These are phyloP conservation scores for Hypoxylon sp. DNA, from an alignment of 2,329 filamentous ascomycete genomes.

Conservation along the genomic window DNA sequence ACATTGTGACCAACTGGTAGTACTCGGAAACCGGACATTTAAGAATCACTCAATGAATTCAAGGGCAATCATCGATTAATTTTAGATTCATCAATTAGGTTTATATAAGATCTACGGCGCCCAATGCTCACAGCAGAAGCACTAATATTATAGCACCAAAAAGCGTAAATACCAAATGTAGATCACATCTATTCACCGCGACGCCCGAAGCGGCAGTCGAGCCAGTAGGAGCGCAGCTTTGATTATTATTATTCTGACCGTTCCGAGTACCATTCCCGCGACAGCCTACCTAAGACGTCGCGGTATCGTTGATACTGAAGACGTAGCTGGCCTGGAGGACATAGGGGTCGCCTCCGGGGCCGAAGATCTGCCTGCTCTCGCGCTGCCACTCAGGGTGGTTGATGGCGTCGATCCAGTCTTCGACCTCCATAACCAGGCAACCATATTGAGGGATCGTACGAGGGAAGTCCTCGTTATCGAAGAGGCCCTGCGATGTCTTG, in stretches of 20 bases:
- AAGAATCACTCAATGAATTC: neutral
- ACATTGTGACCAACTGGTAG: too few relatives aligned
- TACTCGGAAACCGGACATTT: neutral
- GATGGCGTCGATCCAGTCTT: slow-evolving; percentile 95
- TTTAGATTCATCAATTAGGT: slow-evolving; percentile 27
- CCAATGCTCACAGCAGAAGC: slow-evolving; percentile 4
- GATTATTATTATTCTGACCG: slow-evolving; percentile 9
- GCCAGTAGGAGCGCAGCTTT: slow-evolving; percentile 6
- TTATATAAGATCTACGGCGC: slow-evolving; percentile 21
- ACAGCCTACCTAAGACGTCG: slow-evolving; percentile 46
- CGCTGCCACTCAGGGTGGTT: slow-evolving; percentile 92
- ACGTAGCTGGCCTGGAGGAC: slow-evolving; percentile 73
- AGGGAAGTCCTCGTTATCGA: slow-evolving; percentile 67
- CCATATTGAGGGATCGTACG: slow-evolving; percentile 81
- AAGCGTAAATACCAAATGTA: slow-evolving; percentile 17
- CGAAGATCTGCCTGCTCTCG: slow-evolving; percentile 71
- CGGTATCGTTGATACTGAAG: slow-evolving; percentile 67
- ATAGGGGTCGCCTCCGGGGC: slow-evolving; percentile 72
- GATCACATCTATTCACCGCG: slow-evolving; percentile 14
- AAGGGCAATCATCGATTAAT: neutral
- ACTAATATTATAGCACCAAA: slow-evolving; percentile 19
- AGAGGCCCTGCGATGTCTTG: slow-evolving; percentile 78
- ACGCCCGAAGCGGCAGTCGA: neutral
- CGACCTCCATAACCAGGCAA: slow-evolving; percentile 90
- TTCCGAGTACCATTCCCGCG: slow-evolving; percentile 14